Percentiles rank a stretch among this genome's conserved stretches.
Evolutionary conservation across 2,329 filamentous ascomycete genomes (phyloP).

Genomic region (Phaeosphaeria sp.): DNA sequence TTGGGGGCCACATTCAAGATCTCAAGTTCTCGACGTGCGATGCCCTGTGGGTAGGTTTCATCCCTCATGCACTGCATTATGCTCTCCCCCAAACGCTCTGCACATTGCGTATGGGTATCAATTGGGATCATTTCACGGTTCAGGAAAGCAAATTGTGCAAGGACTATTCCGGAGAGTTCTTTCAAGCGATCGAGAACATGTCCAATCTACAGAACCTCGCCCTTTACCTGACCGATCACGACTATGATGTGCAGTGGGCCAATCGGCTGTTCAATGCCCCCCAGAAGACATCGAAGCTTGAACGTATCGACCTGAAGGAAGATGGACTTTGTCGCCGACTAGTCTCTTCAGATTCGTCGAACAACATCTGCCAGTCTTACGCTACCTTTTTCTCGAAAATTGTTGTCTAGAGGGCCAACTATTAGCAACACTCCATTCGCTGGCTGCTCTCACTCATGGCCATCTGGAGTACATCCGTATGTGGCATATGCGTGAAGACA

Average conservation of each 20-base stretch:
- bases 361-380: background rate
- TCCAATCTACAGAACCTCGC: background rate
- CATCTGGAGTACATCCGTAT: background rate
- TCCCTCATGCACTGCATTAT: background rate
- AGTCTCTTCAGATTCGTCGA: background rate
- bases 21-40: background rate
- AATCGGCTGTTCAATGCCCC: background rate
- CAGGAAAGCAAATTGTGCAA: background rate
- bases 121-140: background rate
- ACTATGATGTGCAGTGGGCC: background rate
- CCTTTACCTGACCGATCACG: background rate
- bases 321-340: background rate
- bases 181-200: background rate
- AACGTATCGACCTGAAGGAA: background rate
- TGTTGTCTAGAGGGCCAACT: background rate
- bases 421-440: background rate
- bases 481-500: background rate
- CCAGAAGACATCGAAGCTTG: background rate
- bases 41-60: too few species aligned
- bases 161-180: background rate
- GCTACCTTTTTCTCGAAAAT: background rate
- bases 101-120: background rate
- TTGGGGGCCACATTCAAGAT: background rate
- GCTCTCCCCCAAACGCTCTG: background rate
- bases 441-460: background rate